Evolutionary conservation across 1,284 basidiomycete genomes (phyloP).

Genomic region (Porphyrellus sp.): DNA sequence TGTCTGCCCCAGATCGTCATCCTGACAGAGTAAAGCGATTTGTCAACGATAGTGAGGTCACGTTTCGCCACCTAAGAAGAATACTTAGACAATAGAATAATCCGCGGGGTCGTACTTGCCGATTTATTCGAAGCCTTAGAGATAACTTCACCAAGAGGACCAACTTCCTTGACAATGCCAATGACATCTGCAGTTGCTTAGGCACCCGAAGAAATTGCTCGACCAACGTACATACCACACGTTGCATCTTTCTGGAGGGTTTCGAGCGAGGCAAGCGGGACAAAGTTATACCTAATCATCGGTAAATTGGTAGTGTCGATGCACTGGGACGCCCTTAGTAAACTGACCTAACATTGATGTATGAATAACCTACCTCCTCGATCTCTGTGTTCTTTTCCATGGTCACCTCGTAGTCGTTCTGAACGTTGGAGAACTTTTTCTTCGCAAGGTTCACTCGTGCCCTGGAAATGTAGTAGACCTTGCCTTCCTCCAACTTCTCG

Average conservation of each 20-base stretch:
- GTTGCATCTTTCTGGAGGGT: conserved; percentile 70
- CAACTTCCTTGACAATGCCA: conserved; percentile 79
- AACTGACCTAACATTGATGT: conserved; percentile 2
- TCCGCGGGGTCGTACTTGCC: conserved; percentile 40
- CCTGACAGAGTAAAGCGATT: conserved; percentile 75
- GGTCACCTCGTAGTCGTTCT: conserved; percentile 92
- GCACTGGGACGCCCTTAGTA: conserved; percentile 50
- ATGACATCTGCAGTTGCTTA: conserved; percentile 66
- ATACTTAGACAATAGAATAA: conserved; percentile 4
- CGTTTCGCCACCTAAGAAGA: conserved; percentile 72
- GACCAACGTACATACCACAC: conserved; percentile 54
- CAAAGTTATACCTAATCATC: conserved; percentile 80
- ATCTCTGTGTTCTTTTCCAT: conserved; percentile 85
- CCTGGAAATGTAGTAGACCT: conserved; percentile 90
- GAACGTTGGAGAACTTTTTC: conserved; percentile 91
- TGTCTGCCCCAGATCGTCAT: conserved; percentile 96
- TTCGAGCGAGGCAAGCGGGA: conserved; percentile 63
- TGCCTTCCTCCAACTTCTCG: conserved; percentile 84
- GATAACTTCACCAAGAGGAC: conserved; percentile 65
- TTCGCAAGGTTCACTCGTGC: conserved; percentile 94
- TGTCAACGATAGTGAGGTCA: conserved; percentile 87
- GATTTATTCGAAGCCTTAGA: conserved; percentile 67
- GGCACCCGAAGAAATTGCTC: conserved; percentile 11
- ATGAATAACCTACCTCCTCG: conserved; percentile 57
- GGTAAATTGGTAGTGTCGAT: conserved; percentile 75